These are phyloP conservation scores for Moniliella sp. DNA, from an alignment of 1,284 basidiomycete species.

Conservation along the genomic window DNA sequence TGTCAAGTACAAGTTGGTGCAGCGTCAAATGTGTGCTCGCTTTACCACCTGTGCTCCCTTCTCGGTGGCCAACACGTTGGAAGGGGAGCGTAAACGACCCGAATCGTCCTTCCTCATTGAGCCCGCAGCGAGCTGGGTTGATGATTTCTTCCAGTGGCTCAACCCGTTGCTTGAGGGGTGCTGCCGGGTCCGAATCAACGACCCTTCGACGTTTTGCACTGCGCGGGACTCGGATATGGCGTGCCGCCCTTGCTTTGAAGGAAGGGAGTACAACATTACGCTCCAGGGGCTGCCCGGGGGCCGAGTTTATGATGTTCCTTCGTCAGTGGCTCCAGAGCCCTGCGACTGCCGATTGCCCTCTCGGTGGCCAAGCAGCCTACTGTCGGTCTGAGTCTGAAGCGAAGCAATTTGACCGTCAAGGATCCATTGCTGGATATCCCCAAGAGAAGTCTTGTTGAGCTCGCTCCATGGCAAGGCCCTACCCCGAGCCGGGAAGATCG, in stretches of 20 bases:
- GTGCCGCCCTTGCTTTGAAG: constrained; percentile 64
- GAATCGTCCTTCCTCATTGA: constrained; percentile 68
- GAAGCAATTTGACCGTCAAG: no score
- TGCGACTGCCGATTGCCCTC: constrained; percentile 65
- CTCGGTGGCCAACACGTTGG: constrained; percentile 65
- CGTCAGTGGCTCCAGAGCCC: constrained; percentile 70
- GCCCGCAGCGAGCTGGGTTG: constrained; percentile 40
- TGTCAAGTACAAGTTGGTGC: constrained; percentile 36
- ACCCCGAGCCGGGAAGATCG: no score
- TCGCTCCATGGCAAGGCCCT: no score
- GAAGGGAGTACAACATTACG: constrained; percentile 70
- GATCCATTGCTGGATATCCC: no score
- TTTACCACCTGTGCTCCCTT: constrained; percentile 76
- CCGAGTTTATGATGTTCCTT: constrained; percentile 72
- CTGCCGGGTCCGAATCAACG: constrained; percentile 59
- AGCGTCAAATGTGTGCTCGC: constrained; percentile 67
- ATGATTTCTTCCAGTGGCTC: constrained; percentile 91
- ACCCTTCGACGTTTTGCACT: constrained; percentile 59
- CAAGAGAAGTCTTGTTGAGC: no score
- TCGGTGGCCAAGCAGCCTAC: constrained; percentile 73
- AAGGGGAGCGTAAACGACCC: constrained; percentile 67
- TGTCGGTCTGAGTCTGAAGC: constrained; percentile 40
- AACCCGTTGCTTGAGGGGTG: constrained; percentile 61
- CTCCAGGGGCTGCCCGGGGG: constrained; percentile 70
- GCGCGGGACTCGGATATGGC: constrained; percentile 48